Conservation (phyloP, 1,284 basidiomycete species). For the Trametes pubescens region DNA sequence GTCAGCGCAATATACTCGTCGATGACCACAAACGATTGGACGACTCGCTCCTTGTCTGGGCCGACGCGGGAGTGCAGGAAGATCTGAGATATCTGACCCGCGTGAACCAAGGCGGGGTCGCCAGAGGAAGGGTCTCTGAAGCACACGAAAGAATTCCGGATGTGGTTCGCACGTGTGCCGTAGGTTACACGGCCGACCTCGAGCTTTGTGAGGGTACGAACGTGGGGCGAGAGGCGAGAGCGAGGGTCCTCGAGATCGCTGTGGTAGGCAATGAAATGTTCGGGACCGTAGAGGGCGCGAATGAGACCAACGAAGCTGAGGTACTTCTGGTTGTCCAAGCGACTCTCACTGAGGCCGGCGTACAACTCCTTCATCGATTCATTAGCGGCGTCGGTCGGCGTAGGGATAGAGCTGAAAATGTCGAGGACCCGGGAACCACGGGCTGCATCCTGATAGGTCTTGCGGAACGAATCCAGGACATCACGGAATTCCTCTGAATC, state of each 20-base stretch:
- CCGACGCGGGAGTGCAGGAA: not conserved
- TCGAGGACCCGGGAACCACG: slow-evolving; percentile 1
- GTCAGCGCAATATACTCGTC: not conserved
- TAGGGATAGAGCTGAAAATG: slow-evolving; percentile 1
- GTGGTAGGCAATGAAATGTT: not conserved
- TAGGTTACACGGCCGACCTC: not conserved
- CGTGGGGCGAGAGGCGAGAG: not conserved
- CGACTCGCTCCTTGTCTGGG: not conserved
- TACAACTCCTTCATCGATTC: not conserved
- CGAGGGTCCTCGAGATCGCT: not conserved
- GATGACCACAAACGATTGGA: not conserved
- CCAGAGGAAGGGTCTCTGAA: slow-evolving; percentile 2
- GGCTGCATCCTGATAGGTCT: not conserved
- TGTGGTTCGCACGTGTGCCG: not conserved
- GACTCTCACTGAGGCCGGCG: not conserved
- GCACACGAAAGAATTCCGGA: slow-evolving; percentile 4
- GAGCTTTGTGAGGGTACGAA: not conserved
- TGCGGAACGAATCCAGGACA: not conserved
- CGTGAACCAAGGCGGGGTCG: not conserved
- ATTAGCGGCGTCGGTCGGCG: not conserved
- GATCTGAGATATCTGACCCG: slow-evolving; percentile 2
- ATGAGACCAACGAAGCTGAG: not conserved
- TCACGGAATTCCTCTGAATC: not conserved
- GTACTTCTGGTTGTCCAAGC: not conserved
- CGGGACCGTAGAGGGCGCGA: not conserved